phyloP scores from a whole-genome alignment of 164 flowering plant genomes.

The Stephania japonica region DNA sequence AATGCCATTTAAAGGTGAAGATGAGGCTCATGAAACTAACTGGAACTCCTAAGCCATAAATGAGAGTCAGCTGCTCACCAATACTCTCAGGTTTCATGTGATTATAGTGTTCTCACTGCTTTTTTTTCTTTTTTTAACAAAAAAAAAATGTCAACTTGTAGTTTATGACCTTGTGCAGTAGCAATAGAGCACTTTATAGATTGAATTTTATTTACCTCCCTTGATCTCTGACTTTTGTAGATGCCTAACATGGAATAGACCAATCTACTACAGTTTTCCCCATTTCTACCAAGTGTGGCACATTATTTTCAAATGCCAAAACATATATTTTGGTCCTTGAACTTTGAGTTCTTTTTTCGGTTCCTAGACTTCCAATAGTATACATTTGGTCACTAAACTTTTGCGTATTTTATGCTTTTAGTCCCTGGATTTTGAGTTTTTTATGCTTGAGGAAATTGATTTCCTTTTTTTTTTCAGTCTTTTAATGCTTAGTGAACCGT shows the following conservation, averaged over 20 bases:
- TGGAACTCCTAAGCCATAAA: neutral
- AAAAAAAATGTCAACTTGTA: neutral
- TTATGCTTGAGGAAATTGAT: no score
- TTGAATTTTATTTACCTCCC: neutral
- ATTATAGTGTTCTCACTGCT: neutral
- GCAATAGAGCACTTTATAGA: neutral
- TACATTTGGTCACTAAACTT: no score
- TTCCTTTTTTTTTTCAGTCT: no score
- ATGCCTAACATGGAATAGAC: neutral
- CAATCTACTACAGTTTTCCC: neutral
- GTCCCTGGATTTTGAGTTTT: no score
- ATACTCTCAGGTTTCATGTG: neutral
- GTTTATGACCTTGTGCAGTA: neutral
- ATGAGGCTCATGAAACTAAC: neutral
- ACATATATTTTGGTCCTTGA: no score
- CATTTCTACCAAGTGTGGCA: neutral
- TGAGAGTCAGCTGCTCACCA: neutral
- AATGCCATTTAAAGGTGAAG: neutral
- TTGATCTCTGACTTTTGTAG: neutral
- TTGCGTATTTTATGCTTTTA: no score
- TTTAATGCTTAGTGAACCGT: no score
- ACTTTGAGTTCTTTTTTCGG: no score
- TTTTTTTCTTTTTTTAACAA: neutral
- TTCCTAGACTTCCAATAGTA: no score
- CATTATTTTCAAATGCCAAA: neutral